Evolutionary conservation across 1,139 yeast genomes (phyloP), one percentile per base, ranked within the genome.

Genomic region (Zygosaccharomyces pseudobailii): DNA sequence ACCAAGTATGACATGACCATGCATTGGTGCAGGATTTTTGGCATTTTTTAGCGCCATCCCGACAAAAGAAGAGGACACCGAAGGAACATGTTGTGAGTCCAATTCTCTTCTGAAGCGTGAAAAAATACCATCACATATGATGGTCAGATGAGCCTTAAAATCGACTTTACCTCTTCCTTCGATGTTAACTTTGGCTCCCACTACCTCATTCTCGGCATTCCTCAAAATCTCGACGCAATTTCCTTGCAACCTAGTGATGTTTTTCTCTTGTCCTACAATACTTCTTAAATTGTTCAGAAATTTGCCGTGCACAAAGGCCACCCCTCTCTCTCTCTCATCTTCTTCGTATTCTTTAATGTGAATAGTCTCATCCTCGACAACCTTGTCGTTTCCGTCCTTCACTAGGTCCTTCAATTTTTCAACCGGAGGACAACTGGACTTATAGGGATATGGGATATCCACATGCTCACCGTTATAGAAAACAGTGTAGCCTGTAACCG

Each of bases 101-200:
- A 86, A 73, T 53, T 82, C 84, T 63, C 82, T 87, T 64, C 99
- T 79, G 72, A 92, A 89, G 66, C 85, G 89, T 51, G 97, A 88
- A 62, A 88, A 89, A 50, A 92, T 90, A 47, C 99, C 99, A 68
- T 92, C 99, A 62, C 96, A 88, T 46, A 87, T 78, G 33, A 90
- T 74, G 5, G 90, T 84, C 51, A 89, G 65, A 49, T 82, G 78
- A 3, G 85, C 87, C 37, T 69, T 68, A 68, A 75, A 81, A 33
- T 61, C 62, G 38, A 61, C 63, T 33, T 67, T 62, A 10, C 68
- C 66, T 33, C 68, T 67, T 23, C 62, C 63, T 20, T 69, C 70
- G 28, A 71, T 67, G 44, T 67, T 72, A 4, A 70, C 80, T 38
- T 71, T 71, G 30, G 89, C 89, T 17, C 97, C 97, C 19, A 75